phyloP scores from a whole-genome alignment of 495 filamentous ascomycete genomes.

The Lepidopterella palustris region DNA sequence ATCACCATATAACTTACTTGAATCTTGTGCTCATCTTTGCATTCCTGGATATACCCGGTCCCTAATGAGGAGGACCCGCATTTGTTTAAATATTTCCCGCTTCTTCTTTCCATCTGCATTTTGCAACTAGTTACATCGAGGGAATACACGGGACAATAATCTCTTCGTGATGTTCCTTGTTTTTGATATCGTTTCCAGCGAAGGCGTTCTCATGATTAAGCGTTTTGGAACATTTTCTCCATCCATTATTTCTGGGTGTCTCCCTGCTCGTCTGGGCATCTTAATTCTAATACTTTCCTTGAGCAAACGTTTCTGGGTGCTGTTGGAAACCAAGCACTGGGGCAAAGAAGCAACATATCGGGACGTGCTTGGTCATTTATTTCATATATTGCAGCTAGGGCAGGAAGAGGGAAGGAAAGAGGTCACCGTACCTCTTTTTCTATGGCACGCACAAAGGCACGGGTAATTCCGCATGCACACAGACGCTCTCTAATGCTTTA shows the following conservation, averaged over 20 bases:
- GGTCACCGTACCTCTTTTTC: neutral
- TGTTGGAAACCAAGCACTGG: neutral
- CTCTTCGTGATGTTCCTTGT: neutral
- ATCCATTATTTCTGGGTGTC: neutral
- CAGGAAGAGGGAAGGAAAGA: neutral
- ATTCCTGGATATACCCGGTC: constrained; percentile 6
- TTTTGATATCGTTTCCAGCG: neutral
- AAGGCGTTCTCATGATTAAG: neutral
- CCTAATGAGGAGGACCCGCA: constrained; percentile 2
- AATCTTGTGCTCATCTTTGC: neutral
- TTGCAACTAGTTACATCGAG: neutral
- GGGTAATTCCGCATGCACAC: neutral
- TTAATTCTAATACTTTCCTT: constrained; percentile 2
- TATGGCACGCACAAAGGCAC: neutral
- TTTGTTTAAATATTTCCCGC: neutral
- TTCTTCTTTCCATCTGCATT: neutral
- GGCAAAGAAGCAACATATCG: neutral
- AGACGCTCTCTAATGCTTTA: constrained; percentile 4
- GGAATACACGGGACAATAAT: neutral
- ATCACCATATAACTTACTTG: neutral
- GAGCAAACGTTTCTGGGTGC: neutral
- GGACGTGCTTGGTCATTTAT: no score
- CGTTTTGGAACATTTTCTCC: neutral
- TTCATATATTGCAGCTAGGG: no score
- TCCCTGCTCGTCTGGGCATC: neutral